These are phyloP conservation scores for Ambrosia trifida DNA, from an alignment of 129 eudicot genomes.

Conservation along the genomic window DNA sequence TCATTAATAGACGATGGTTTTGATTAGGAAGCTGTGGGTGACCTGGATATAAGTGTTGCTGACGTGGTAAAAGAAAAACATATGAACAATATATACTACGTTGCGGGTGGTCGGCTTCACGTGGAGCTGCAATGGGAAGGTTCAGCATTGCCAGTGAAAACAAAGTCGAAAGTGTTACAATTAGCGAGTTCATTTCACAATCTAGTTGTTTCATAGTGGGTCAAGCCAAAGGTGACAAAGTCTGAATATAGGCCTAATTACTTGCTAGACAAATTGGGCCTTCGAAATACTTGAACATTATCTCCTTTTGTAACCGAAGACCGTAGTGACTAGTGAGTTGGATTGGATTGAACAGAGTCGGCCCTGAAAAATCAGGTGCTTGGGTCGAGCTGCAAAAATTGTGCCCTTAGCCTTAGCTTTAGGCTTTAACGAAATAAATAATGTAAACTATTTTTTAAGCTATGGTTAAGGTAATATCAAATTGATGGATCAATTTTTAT, in stretches of 20 bases:
- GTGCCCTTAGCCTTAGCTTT: no score
- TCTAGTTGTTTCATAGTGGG: neutral
- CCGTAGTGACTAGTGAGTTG: no score
- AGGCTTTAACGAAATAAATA: no score
- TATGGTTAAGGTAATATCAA: no score
- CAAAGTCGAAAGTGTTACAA: neutral
- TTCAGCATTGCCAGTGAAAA: neutral
- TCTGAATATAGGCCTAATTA: neutral
- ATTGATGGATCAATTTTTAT: no score
- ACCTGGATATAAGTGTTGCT: slow-evolving; percentile 50
- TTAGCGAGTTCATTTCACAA: neutral
- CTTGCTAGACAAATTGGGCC: neutral
- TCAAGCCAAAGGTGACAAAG: neutral
- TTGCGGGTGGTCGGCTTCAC: slow-evolving; percentile 64
- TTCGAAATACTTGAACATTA: no score
- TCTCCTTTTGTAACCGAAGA: no score
- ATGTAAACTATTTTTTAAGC: no score
- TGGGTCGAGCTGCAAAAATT: no score
- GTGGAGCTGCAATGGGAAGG: slow-evolving; percentile 68
- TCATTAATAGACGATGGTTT: neutral
- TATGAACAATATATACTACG: slow-evolving; percentile 61
- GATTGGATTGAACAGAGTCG: no score
- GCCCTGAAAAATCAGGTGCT: no score
- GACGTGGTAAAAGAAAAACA: slow-evolving; percentile 61
- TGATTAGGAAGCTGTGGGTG: slow-evolving; percentile 57